Percentiles rank a stretch among this genome's conserved stretches.
phyloP scores from a whole-genome alignment of 495 filamentous ascomycete genomes.

The Annulohypoxylon moriforme region DNA sequence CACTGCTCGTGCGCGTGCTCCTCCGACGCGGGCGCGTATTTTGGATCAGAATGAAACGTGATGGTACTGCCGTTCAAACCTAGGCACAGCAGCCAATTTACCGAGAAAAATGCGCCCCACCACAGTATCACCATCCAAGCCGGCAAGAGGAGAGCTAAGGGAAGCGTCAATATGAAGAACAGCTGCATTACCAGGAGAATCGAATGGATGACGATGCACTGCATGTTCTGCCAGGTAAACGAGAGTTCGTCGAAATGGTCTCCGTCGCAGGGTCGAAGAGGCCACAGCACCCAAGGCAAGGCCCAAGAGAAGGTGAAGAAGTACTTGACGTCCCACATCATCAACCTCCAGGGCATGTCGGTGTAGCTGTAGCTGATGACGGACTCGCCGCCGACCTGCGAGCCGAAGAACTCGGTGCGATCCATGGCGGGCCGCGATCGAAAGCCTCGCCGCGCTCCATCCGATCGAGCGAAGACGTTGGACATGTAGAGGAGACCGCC shows the following conservation, averaged over 20 bases:
- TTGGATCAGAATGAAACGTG: constrained; percentile 55
- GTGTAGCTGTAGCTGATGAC: constrained; percentile 68
- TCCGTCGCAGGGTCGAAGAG: constrained; percentile 62
- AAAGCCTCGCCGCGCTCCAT: constrained; percentile 19
- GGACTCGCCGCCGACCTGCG: constrained; percentile 61
- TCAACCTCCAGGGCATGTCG: constrained; percentile 65
- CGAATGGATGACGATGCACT: constrained; percentile 62
- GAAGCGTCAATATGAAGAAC: constrained; percentile 60
- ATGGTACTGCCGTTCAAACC: constrained; percentile 61
- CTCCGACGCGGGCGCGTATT: constrained; percentile 55
- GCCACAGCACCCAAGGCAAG: constrained; percentile 65
- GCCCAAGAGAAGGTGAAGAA: constrained; percentile 62
- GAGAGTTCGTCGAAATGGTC: constrained; percentile 69
- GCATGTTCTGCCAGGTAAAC: constrained; percentile 59
- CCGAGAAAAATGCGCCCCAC: constrained; percentile 50
- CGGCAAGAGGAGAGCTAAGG: constrained; percentile 59
- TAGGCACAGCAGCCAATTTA: constrained; percentile 64
- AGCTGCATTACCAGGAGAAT: constrained; percentile 65
- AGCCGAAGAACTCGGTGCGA: constrained; percentile 60
- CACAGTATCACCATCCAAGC: constrained; percentile 59
- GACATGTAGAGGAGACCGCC: constrained; percentile 30
- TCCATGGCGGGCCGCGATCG: constrained; percentile 26
- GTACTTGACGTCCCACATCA: constrained; percentile 65
- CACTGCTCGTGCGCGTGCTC: constrained; percentile 71
- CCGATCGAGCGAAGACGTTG: constrained; percentile 21